These are phyloP conservation scores for Xylariaceae sp. DNA, from an alignment of 2,329 filamentous ascomycete species.

Conservation along the genomic window DNA sequence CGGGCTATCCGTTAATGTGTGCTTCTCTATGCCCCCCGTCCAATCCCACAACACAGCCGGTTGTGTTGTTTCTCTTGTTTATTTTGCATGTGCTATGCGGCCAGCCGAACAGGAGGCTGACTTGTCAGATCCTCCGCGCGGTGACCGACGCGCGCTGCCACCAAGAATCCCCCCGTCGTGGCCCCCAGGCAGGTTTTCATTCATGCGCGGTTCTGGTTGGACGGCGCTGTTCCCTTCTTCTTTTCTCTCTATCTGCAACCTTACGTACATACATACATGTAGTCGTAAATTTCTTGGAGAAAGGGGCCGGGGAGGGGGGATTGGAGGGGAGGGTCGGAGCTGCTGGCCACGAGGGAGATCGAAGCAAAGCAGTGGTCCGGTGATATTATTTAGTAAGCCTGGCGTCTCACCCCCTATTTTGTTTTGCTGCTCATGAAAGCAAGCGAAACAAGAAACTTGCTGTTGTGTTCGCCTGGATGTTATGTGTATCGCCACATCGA, in stretches of 20 bases:
- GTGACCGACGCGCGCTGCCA: conserved; percentile 6
- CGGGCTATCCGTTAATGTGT: conserved; percentile 19
- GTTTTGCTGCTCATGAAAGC: background rate
- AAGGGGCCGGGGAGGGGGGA: background rate
- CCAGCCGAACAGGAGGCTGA: conserved; percentile 23
- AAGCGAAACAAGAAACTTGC: background rate
- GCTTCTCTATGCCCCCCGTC: background rate
- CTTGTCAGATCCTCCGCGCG: conserved; percentile 27
- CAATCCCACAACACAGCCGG: conserved; percentile 6
- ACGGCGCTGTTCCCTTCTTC: background rate
- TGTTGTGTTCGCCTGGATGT: background rate
- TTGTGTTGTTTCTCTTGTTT: background rate
- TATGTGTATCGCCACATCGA: background rate
- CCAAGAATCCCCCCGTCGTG: background rate
- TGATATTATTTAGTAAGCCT: background rate
- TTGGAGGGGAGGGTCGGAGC: background rate
- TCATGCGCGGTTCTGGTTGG: background rate
- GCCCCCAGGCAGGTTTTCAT: background rate
- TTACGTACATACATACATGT: background rate
- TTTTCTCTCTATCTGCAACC: background rate
- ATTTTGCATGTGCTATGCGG: conserved; percentile 17
- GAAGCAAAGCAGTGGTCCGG: background rate
- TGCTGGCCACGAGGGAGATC: background rate
- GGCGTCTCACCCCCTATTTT: background rate
- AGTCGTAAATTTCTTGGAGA: background rate